Evolutionary conservation across 2,329 filamentous ascomycete genomes (phyloP).

Genomic region (Arthrobotrys sinensis): DNA sequence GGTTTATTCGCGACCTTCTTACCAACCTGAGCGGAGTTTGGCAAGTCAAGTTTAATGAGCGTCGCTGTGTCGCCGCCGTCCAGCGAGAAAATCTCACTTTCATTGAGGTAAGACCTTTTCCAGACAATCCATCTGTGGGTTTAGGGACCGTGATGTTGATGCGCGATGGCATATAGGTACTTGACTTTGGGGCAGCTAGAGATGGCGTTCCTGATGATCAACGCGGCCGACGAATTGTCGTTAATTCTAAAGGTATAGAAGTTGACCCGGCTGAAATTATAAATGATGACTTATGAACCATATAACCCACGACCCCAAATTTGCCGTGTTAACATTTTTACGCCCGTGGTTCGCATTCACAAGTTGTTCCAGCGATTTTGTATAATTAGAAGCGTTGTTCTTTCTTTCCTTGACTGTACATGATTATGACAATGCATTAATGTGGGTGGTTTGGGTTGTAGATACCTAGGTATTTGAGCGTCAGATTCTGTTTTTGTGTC

Average conservation of each 20-base stretch:
- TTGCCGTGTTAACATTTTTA: background rate
- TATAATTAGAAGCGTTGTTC: slow-evolving; percentile 23
- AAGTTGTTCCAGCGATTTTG: slow-evolving; percentile 22
- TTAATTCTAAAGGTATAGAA: slow-evolving; percentile 69
- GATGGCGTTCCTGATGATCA: slow-evolving; percentile 85
- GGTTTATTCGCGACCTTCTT: slow-evolving; percentile 91
- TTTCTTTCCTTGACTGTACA: slow-evolving; percentile 3
- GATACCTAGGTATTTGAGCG: slow-evolving; percentile 6
- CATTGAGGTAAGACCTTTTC: slow-evolving; percentile 81
- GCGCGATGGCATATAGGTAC: slow-evolving; percentile 75
- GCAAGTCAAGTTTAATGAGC: slow-evolving; percentile 98
- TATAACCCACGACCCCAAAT: background rate
- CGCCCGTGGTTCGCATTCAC: background rate
- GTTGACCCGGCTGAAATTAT: slow-evolving; percentile 59
- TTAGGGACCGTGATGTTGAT: background rate
- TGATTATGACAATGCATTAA: slow-evolving; percentile 17
- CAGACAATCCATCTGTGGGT: background rate
- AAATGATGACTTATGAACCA: slow-evolving; percentile 46
- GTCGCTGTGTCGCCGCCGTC: slow-evolving; percentile 94
- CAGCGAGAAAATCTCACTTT: slow-evolving; percentile 94
- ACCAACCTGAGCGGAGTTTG: slow-evolving; percentile 97
- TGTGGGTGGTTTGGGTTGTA: slow-evolving; percentile 11
- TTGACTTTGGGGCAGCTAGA: slow-evolving; percentile 94
- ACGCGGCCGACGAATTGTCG: slow-evolving; percentile 82
- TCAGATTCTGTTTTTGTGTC: background rate